These are phyloP conservation scores for Penicillium sp. DNA, from an alignment of 2,329 filamentous ascomycete genomes.

Conservation along the genomic window DNA sequence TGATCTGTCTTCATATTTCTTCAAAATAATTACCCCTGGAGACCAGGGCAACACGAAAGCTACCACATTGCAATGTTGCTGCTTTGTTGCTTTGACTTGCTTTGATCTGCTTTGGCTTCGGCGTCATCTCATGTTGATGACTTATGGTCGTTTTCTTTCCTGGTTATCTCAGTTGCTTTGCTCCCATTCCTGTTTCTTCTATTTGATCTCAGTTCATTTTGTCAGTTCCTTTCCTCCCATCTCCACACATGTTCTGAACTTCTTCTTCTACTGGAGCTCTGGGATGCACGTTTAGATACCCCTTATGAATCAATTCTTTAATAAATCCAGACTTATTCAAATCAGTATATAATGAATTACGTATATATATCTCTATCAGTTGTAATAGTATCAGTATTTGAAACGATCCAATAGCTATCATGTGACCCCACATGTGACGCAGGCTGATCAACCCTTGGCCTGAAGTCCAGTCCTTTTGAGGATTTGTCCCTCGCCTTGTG, in stretches of 20 bases:
- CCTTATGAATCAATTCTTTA: constrained; percentile 19
- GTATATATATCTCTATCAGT: neutral
- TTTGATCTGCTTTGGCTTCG: neutral
- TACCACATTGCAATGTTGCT: neutral
- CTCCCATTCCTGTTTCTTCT: neutral
- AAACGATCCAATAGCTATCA: neutral
- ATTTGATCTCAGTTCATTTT: neutral
- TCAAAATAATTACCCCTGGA: neutral
- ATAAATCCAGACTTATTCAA: neutral
- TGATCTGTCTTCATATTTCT: constrained; percentile 7
- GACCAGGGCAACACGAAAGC: neutral
- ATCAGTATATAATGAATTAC: neutral
- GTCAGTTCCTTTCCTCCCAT: neutral
- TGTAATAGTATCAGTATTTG: neutral
- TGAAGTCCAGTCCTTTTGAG: constrained; percentile 8
- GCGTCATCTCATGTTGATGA: neutral
- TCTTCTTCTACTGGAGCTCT: constrained; percentile 12
- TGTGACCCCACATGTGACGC: constrained; percentile 15
- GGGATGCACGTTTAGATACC: constrained; percentile 37
- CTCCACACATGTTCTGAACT: constrained; percentile 4
- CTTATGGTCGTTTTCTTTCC: neutral
- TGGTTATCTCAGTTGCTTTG: neutral
- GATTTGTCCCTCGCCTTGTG: neutral
- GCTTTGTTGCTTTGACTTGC: constrained; percentile 8
- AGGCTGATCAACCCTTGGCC: constrained; percentile 5